Base-by-base conservation (phyloP, 73 alveolate genomes). In the Paramecium tetraurelia region DNA sequence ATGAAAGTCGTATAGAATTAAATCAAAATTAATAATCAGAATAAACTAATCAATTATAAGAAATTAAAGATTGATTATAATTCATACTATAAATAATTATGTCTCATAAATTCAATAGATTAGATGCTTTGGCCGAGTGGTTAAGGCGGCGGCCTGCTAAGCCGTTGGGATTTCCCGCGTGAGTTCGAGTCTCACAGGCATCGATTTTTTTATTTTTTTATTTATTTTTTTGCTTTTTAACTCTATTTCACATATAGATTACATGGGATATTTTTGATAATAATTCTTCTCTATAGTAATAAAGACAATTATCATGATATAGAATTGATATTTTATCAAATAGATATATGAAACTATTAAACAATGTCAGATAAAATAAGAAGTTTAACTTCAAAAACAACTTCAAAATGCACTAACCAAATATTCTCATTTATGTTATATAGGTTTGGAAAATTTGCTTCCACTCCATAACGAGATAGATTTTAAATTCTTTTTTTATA, bases 101-200 rank as follows among this genome's bases (percentile, higher is more conserved):
- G 6, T 0, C 59, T 48, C 6, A 2, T 12, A 48, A 16, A 16
- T 3, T 4, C 5, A 48, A 48, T 53, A 53, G 21, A 48, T 75
- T 31, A 48, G 90, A 80, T 80, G 90, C 99, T 95, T 96, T 96
- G 99, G 99, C 99, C 99, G 99, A 96, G 99, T 93, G 99, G 99
- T 96, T 96, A 96, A 96, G 99, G 99, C 99, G 99, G 95, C 96
- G 96, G 98, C 97, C 98, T 95, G 98, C 98, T 96, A 95, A 95
- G 97, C 97, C 96, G 95, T 95, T 96, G 98, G 98, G 97, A 95
- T 92, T 95, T 95, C 97, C 98, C 98, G 97, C 98, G 97, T 93
- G 98, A 96, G 98, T 96, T 96, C 97, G 95, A 96, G 93, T 94
- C 98, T 95, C 98, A 93, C 98, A 95, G 97, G 97, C 95, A 96